These are phyloP conservation scores for Plasmodium sp. DNA, from an alignment of 169 alveolate species.

Conservation along the genomic window DNA sequence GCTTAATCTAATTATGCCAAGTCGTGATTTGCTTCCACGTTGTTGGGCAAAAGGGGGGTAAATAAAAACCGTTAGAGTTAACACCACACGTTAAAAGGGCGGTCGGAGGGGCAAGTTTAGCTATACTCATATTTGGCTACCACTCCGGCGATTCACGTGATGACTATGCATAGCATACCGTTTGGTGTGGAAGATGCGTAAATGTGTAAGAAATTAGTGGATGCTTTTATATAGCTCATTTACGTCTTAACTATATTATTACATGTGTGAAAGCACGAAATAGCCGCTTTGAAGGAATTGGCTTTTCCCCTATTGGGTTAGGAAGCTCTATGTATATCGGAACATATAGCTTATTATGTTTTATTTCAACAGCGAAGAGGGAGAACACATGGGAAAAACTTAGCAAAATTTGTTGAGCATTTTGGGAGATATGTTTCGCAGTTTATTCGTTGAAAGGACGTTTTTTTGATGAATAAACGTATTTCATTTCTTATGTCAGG, in stretches of 20 bases:
- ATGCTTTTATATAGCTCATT: background rate
- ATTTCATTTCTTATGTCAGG: background rate
- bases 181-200: background rate
- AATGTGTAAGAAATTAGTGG: background rate
- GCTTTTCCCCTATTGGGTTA: background rate
- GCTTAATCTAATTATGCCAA: background rate
- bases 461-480: background rate
- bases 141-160: background rate
- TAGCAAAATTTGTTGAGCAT: background rate
- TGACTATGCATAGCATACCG: background rate
- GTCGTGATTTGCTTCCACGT: background rate
- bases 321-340: background rate
- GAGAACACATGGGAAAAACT: background rate
- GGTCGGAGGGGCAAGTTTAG: background rate
- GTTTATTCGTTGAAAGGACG: background rate
- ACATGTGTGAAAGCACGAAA: background rate
- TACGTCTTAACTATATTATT: background rate
- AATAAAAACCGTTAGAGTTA: background rate
- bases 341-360: background rate
- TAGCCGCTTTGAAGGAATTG: background rate
- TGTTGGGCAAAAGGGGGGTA: background rate
- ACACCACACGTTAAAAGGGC: background rate
- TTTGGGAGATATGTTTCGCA: background rate
- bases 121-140: background rate
- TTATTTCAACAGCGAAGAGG: background rate